A percentile compares a stretch with the other conserved stretches of the same genome.
phyloP scores from a whole-genome alignment of 148 eudicot species.

The Amaranthus hypochondriacus region DNA sequence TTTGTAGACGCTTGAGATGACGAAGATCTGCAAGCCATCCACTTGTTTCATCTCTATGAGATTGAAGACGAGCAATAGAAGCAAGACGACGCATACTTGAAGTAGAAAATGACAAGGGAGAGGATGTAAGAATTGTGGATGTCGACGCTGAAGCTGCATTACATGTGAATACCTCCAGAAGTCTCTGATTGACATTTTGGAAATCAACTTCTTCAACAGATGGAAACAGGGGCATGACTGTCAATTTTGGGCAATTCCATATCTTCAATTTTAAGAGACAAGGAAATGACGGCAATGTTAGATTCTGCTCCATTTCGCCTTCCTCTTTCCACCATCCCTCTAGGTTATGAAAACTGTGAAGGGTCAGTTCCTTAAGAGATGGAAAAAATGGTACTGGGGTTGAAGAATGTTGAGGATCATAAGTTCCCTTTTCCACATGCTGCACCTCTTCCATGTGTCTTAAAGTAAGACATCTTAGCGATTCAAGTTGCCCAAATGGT shows the following conservation, averaged over 20 bases:
- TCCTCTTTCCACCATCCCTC: constrained; percentile 19
- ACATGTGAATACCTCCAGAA: neutral
- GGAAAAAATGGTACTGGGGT: too few species aligned
- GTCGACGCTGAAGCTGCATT: too few species aligned
- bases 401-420: too few species aligned
- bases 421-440: too few species aligned
- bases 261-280: constrained; percentile 12
- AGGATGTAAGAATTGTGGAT: too few species aligned
- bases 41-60: too few species aligned
- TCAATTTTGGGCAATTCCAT: constrained; percentile 19
- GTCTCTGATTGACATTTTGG: neutral
- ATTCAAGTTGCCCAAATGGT: constrained; percentile 10
- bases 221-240: neutral
- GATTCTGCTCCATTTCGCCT: neutral
- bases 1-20: neutral
- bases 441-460: constrained; percentile 12
- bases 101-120: too few species aligned
- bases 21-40: neutral
- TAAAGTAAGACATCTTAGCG: constrained; percentile 9
- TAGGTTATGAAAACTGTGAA: constrained; percentile 8
- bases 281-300: neutral
- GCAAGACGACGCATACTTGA: too few species aligned
- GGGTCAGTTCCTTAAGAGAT: constrained; percentile 16
- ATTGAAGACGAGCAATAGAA: too few species aligned
- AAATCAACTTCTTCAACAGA: neutral